Evolutionary conservation across 2,329 filamentous ascomycete species (phyloP), one percentile per base, ranked within the genome.

Genomic region (Cercospora sp.): DNA sequence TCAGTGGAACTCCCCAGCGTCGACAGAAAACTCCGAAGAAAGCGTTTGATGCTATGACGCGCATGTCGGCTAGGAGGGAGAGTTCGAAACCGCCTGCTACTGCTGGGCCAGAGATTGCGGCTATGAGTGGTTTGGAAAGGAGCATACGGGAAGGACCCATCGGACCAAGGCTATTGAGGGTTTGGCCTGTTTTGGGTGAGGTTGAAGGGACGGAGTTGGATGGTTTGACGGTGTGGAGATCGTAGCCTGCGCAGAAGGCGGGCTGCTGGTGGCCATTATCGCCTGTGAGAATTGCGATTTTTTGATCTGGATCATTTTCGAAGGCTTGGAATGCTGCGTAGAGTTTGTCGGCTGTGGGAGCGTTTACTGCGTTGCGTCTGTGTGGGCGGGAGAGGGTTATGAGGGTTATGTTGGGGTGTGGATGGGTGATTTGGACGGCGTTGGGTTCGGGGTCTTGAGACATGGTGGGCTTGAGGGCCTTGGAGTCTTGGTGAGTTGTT

Each of bases 11-110:
- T 1, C 85, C 84, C 72, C 80, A 86, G 2, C 85, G 80, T 2
- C 86, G 79, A 73, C 84, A 87, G 71, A 87, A 88, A 3, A 88
- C 82, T 2, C 85, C 86, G 62, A 88, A 85, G 0, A 86, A 73
- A 3, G 84, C 83, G 51, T 84, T 82, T 64, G 85, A 82, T 66
- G 87, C 85, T 0, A 81, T 83, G 0, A 88, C 79, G 1, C 85
- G 82, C 63, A 88, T 78, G 70, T 88, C 86, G 0, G 79, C 85
- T 0, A 88, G 73, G 0, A 88, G 79, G 53, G 81, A 82, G 8
- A 87, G 76, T 73, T 88, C 85, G 0, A 87, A 79, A 0, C 84
- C 84, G 1, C 84, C 85, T 0, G 85, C 85, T 0, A 87, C 85
- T 0, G 85, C 85, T 66, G 85, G 80, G 1, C 85, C 85, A 0